Percentiles rank a stretch among this genome's conserved stretches.
Evolutionary conservation across 1,284 basidiomycete genomes (phyloP).

Genomic region (Ceratorhiza oryzae-sativae): DNA sequence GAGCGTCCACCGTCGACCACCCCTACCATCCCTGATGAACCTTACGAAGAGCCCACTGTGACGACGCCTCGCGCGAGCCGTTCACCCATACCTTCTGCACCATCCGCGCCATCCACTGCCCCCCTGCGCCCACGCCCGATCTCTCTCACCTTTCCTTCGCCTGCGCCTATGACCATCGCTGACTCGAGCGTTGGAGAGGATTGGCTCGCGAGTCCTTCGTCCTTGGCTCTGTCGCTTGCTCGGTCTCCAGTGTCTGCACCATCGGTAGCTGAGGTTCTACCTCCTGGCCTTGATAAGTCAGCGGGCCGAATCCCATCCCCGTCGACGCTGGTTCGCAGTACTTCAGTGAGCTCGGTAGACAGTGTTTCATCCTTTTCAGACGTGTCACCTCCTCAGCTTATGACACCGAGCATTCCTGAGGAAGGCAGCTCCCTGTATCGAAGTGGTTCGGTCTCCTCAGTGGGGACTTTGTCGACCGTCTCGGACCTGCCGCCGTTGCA

Average conservation of each 20-base stretch:
- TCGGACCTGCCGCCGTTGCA: conserved; percentile 25
- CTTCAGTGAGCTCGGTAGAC: conserved; percentile 24
- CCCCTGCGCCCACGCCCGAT: background rate
- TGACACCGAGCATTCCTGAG: conserved; percentile 20
- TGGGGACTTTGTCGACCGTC: conserved; percentile 2
- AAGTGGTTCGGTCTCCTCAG: conserved; percentile 11
- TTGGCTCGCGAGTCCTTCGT: conserved; percentile 35
- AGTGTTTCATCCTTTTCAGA: conserved; percentile 25
- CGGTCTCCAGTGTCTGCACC: background rate
- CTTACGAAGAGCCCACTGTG: background rate
- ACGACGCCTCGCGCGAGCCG: conserved; percentile 3
- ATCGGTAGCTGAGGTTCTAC: conserved; percentile 27
- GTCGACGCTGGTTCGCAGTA: background rate
- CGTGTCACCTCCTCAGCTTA: conserved; percentile 18
- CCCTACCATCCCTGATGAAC: conserved; percentile 9
- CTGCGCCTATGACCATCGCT: conserved; percentile 30
- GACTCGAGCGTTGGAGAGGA: conserved; percentile 14
- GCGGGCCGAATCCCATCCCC: background rate
- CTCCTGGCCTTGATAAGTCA: conserved; percentile 9
- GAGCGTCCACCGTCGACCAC: conserved; percentile 22
- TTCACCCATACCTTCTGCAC: background rate
- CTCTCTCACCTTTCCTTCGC: conserved; percentile 26
- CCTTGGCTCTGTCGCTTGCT: conserved; percentile 23
- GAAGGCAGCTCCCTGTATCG: conserved; percentile 13
- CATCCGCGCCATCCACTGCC: background rate